A percentile compares a stretch with the other conserved stretches of the same genome.
phyloP scores from a whole-genome alignment of 345 rosid genomes.

The rapeseed (Brassica napus) region Da-Ae NC_063449.1:12933501-12934000 shows the following conservation, averaged over 20 bases:
- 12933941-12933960: conserved; percentile 34
- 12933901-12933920: neutral
- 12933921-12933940: conserved; percentile 47
- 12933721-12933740: neutral
- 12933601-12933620: too few relatives aligned
- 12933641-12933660: too few relatives aligned
- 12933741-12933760: neutral
- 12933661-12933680: too few relatives aligned
- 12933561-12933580: too few relatives aligned
- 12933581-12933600: too few relatives aligned
- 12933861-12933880: neutral
- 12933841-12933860: too few relatives aligned
- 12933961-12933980: too few relatives aligned
- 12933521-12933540: neutral
- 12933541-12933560: too few relatives aligned
- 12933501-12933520: neutral
- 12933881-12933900: neutral
- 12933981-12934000: too few relatives aligned
- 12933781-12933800: neutral
- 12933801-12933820: neutral
- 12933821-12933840: too few relatives aligned
- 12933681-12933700: neutral
- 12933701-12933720: neutral
- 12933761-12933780: neutral
- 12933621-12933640: too few relatives aligned